Base-by-base conservation (phyloP, 1,284 basidiomycete genomes). In the Ganoderma lucidum region DNA sequence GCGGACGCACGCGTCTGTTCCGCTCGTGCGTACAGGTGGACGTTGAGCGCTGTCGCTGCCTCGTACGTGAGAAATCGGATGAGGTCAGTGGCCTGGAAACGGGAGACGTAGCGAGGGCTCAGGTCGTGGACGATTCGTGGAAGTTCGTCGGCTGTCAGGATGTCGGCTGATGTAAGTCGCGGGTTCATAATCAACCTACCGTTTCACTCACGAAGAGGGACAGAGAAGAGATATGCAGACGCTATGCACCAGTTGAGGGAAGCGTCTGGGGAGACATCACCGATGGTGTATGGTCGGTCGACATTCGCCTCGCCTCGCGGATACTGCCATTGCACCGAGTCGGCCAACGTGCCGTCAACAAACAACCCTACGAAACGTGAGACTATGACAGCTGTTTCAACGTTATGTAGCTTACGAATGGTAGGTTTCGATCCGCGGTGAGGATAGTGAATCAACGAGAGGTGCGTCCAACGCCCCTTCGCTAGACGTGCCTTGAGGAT, bases 61-160 rank as follows among this genome's bases (percentile, higher is more conserved):
- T 93, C 90, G 77, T 94, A 95, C 0, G 92, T 94, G 62, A 95
- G 81, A 77, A 94, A 94, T 55, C 87, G 89, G 69, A 88, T 83
- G 35, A 94, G 83, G 3, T 81, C 80, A 78, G 76, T 61, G 74
- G 88, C 81, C 86, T 93, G 93, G 77, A 94, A 93, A 44, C 88
- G 88, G 37, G 88, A 90, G 1, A 82, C 83, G 71, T 95, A 95
- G 44, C 90, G 87, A 3, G 93, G 92, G 1, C 92, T 91, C 14
- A 95, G 86, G 75, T 93, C 91, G 74, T 93, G 90, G 30, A 93
- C 85, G 62, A 94, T 84, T 28, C 90, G 85, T 6, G 88, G 87
- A 3, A 93, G 76, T 67, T 91, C 90, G 65, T 93, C 89, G 12
- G 83, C 90, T 90, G 70, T 4, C 62, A 6, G 6, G 9, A 17